phyloP scores from a whole-genome alignment of 2,329 filamentous ascomycete genomes.

The Onygena corvina region DNA sequence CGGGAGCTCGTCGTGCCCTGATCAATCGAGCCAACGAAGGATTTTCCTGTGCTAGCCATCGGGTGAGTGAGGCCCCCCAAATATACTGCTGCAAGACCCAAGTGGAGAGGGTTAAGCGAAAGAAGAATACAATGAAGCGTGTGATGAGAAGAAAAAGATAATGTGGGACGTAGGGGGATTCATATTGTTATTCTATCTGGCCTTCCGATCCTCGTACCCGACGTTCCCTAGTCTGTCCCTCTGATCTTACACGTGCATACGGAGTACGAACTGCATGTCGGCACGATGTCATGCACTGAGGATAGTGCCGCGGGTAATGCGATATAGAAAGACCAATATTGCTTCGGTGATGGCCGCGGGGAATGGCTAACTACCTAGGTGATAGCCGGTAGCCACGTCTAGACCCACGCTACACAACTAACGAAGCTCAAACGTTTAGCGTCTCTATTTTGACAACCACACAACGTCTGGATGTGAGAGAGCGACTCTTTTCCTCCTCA shows the following conservation, averaged over 20 bases:
- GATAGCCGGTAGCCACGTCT: no score
- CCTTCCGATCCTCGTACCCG: not conserved
- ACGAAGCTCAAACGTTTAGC: no score
- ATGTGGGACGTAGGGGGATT: not conserved
- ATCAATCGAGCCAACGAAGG: constrained; percentile 75
- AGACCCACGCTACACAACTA: no score
- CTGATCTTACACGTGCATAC: not conserved
- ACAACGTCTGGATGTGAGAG: not conserved
- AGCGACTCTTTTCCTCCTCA: not conserved
- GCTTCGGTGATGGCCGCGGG: not conserved
- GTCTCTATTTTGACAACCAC: no score
- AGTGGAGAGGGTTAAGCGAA: not conserved
- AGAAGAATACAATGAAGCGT: not conserved
- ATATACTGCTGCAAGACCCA: not conserved
- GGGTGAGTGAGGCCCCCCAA: not conserved
- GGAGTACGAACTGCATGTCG: not conserved
- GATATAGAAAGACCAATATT: not conserved
- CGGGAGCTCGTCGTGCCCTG: constrained; percentile 82
- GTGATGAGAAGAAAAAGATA: not conserved
- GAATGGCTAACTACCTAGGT: no score
- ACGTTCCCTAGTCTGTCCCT: not conserved
- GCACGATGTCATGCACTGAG: not conserved
- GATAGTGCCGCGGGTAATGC: not conserved
- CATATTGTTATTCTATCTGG: not conserved
- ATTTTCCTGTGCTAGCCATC: not conserved